A percentile compares a stretch with the other conserved stretches of the same genome.
phyloP scores from a whole-genome alignment of 164 flowering plant species.

The Malania oleifera region DNA sequence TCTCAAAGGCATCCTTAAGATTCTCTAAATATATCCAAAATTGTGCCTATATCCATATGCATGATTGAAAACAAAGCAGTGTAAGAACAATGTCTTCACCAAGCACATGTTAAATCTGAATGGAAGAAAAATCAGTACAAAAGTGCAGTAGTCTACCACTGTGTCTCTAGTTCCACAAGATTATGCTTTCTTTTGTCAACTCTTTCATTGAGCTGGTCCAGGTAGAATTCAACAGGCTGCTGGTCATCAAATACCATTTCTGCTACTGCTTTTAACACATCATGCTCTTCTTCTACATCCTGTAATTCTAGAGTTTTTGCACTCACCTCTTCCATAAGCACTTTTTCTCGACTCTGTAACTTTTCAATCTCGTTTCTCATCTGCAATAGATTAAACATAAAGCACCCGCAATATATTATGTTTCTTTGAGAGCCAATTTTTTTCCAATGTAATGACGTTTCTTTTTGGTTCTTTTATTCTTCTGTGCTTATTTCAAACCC shows the following conservation, averaged over 20 bases:
- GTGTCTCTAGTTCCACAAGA: slow-evolving; percentile 34
- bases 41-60: background rate
- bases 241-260: slow-evolving; percentile 50
- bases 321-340: slow-evolving; percentile 23
- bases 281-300: slow-evolving; percentile 40
- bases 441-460: too few relatives aligned
- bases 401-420: background rate
- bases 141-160: slow-evolving; percentile 33
- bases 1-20: background rate
- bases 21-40: background rate
- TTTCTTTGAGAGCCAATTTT: too few relatives aligned
- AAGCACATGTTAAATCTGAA: background rate
- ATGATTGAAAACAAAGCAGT: background rate
- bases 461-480: background rate
- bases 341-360: slow-evolving; percentile 25
- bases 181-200: slow-evolving; percentile 30
- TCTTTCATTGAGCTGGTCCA: slow-evolving; percentile 39
- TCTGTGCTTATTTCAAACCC: background rate
- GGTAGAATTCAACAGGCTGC: slow-evolving; percentile 33
- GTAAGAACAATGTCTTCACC: background rate
- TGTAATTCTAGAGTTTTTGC: slow-evolving; percentile 23
- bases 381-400: slow-evolving; percentile 19
- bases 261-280: slow-evolving; percentile 37
- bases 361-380: slow-evolving; percentile 17
- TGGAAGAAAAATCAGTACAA: background rate